Conservation (phyloP, 495 filamentous ascomycete species). For the Lichenothelia convexa region DNA sequence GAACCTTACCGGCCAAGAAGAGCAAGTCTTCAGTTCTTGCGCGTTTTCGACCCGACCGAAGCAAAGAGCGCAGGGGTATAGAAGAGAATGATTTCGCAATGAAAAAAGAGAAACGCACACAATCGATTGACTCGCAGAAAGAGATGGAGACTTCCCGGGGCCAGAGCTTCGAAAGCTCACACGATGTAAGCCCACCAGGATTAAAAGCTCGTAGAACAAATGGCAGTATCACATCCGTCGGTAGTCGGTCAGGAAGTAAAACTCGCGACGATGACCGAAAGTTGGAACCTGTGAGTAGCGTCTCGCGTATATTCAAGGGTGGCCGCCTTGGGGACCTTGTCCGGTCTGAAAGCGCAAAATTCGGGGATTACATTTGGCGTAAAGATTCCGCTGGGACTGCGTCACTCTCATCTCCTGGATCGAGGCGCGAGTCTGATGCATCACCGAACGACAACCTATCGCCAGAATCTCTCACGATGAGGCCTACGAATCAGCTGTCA, state of each 20-base stretch:
- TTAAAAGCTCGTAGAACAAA: no score
- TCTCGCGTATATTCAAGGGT: constrained; percentile 20
- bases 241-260: not conserved
- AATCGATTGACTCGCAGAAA: constrained; percentile 1
- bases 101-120: constrained; percentile 3
- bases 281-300: constrained; percentile 12
- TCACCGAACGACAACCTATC: constrained; percentile 12
- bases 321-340: constrained; percentile 16
- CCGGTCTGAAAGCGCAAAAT: constrained; percentile 13
- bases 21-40: no score
- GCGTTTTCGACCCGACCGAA: no score
- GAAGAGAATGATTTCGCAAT: constrained; percentile 14
- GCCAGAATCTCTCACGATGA: no score
- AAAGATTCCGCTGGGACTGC: constrained; percentile 11
- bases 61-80: constrained; percentile 13
- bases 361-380: constrained; percentile 16
- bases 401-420: constrained; percentile 3
- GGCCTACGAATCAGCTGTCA: no score
- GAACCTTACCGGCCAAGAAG: no score
- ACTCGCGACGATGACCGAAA: no score
- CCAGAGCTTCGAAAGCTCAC: constrained; percentile 10
- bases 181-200: constrained; percentile 11
- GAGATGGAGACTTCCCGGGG: not conserved
- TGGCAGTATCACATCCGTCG: constrained; percentile 5
- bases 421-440: constrained; percentile 1